Percentiles rank a stretch among this genome's conserved stretches.
These are phyloP conservation scores for Hypoxylon lienhwacheense DNA, from an alignment of 495 filamentous ascomycete genomes.

Conservation along the genomic window DNA sequence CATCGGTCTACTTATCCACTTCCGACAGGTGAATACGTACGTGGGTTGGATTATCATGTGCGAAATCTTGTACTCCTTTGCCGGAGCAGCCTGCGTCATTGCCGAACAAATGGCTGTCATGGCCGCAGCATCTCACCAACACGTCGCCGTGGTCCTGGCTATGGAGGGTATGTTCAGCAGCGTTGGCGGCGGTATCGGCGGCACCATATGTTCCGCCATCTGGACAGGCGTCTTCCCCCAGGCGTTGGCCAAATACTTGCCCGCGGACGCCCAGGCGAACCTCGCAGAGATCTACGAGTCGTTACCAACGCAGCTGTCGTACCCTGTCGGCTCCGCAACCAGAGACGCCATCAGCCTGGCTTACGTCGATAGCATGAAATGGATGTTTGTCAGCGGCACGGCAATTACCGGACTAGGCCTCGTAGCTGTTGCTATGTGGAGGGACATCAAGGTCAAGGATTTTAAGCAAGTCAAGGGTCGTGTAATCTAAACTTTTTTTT, in stretches of 20 bases:
- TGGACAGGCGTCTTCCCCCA: constrained; percentile 64
- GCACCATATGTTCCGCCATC: constrained; percentile 63
- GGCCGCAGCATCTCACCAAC: constrained; percentile 64
- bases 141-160: constrained; percentile 68
- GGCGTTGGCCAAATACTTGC: constrained; percentile 58
- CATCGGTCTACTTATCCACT: constrained; percentile 74
- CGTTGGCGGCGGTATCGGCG: constrained; percentile 68
- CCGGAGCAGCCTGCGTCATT: constrained; percentile 62
- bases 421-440: constrained; percentile 51
- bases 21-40: constrained; percentile 57
- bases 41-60: constrained; percentile 75
- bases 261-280: constrained; percentile 52
- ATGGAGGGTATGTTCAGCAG: constrained; percentile 61
- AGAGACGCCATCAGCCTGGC: constrained; percentile 58
- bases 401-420: constrained; percentile 54
- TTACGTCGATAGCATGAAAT: constrained; percentile 58
- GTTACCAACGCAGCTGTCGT: constrained; percentile 55
- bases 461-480: constrained; percentile 48
- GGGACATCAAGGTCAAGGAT: constrained; percentile 60
- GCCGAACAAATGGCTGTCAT: constrained; percentile 68
- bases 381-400: constrained; percentile 59
- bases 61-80: constrained; percentile 77
- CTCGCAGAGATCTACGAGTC: constrained; percentile 55
- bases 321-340: constrained; percentile 52
- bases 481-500: constrained; percentile 27